Evolutionary conservation across 2,329 filamentous ascomycete genomes (phyloP), one percentile per base, ranked within the genome.

Genomic region (Pyrenochaeta sp.): DNA sequence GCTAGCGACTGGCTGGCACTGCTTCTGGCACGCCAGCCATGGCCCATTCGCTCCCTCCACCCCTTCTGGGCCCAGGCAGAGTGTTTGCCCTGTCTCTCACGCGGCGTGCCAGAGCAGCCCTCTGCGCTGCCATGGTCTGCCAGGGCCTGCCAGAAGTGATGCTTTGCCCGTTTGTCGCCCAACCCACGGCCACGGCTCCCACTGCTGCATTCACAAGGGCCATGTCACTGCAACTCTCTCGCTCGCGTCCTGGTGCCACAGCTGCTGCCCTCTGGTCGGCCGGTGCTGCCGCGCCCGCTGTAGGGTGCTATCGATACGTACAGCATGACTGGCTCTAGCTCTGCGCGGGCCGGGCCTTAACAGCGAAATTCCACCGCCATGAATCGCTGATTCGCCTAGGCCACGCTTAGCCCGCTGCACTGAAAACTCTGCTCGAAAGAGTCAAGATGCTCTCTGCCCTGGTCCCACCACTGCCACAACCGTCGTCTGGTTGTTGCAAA

Each of bases 281-380:
- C 52, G 56, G 52, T 54, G 64, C 54, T 60, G 58, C 63, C 45
- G 49, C 53, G 39, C 40, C n/a, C 54, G 42, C 36, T 39, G 36
- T 12, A 36, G 23, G 33, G 35, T 52, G 49, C 54, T 61, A 64
- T 64, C 67, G 61, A 65, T 61, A 63, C 51, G 39, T 48, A 50
- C 36, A 39, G 37, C 51, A 30, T 58, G 51, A 54, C 59, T 61
- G 58, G 65, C 36, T 39, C 54, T 68, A 64, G 64, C 58, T 53
- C 58, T 63, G 44, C 51, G 69, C 69, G 69, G 69, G 58, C 68
- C 71, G 69, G 66, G 60, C 68, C 71, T 68, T 55, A 58, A 50
- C 47, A 62, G 56, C 64, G 45, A 66, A 51, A 59, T 64, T 59
- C 54, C 40, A 51, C 61, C 67, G 58, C 43, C 44, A 30, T 32